phyloP scores from a whole-genome alignment of 305 asterid species.

The Rubia balearica region DNA sequence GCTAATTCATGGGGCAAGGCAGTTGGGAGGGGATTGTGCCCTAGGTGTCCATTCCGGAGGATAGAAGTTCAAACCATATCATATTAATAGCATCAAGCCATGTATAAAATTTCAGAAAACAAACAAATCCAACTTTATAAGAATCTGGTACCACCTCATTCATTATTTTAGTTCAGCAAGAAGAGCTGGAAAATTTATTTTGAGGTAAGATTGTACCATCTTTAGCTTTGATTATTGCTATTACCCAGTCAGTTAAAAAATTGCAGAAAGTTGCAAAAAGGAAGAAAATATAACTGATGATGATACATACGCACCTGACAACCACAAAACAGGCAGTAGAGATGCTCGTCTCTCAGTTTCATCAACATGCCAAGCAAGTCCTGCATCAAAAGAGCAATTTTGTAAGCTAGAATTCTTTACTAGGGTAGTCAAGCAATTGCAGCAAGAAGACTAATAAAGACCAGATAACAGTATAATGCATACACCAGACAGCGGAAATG shows the following conservation, averaged over 20 bases:
- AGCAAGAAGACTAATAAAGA: neutral
- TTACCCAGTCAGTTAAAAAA: neutral
- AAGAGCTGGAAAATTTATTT: neutral
- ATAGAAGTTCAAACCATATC: neutral
- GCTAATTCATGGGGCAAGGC: neutral
- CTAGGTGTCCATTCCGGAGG: too few relatives aligned
- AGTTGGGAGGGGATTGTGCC: too few relatives aligned
- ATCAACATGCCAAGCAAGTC: conserved; percentile 53
- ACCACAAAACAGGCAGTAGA: conserved; percentile 85
- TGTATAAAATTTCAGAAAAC: too few relatives aligned
- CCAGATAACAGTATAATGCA: neutral
- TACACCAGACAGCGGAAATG: neutral
- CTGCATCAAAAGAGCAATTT: conserved; percentile 36
- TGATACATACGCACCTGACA: conserved; percentile 45
- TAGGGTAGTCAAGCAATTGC: neutral
- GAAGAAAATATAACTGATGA: neutral
- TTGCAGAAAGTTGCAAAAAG: neutral
- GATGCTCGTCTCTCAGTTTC: conserved; percentile 65
- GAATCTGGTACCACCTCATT: neutral
- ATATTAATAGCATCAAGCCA: too few relatives aligned
- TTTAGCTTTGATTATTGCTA: neutral
- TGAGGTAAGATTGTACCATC: neutral
- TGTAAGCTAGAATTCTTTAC: neutral
- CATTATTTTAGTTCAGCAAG: neutral
- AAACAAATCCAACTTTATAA: too few relatives aligned